Percentiles rank a stretch among this genome's conserved stretches.
These are phyloP conservation scores for Naganishia vaughanmartiniae DNA, from an alignment of 768 basidiomycete species.

Conservation along the genomic window DNA sequence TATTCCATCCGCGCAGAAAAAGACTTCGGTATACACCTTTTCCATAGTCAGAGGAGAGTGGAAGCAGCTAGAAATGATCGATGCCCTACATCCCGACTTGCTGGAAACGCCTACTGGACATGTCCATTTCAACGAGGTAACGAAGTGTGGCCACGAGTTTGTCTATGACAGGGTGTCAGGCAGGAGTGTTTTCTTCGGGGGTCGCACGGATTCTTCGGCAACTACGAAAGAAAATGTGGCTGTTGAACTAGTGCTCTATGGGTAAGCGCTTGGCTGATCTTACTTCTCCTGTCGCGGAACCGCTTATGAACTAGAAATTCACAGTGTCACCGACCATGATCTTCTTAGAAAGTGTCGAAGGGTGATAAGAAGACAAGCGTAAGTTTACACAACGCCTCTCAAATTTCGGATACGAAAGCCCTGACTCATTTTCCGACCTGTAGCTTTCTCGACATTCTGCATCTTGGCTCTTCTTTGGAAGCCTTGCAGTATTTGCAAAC, in stretches of 20 bases:
- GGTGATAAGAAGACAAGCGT: conserved; percentile 13
- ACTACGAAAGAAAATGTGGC: not conserved
- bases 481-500: conserved; percentile 9
- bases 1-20: not conserved
- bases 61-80: conserved; percentile 1
- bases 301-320: not conserved
- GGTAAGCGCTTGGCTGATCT: not conserved
- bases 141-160: conserved; percentile 20
- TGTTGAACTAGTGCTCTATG: not conserved
- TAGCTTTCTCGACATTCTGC: conserved; percentile 18
- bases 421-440: not conserved
- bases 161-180: conserved; percentile 3
- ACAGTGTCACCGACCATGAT: not conserved
- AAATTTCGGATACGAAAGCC: not conserved
- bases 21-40: conserved; percentile 1
- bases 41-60: conserved; percentile 8
- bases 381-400: not conserved
- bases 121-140: too few relatives aligned
- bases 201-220: conserved; percentile 7
- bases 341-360: conserved; percentile 1
- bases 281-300: too few relatives aligned
- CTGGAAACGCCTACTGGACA: not conserved
- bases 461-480: not conserved
- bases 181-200: conserved; percentile 1
- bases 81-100: not conserved